Conservation (phyloP, 495 filamentous ascomycete species). For the Aspergillus kassunensis region DNA sequence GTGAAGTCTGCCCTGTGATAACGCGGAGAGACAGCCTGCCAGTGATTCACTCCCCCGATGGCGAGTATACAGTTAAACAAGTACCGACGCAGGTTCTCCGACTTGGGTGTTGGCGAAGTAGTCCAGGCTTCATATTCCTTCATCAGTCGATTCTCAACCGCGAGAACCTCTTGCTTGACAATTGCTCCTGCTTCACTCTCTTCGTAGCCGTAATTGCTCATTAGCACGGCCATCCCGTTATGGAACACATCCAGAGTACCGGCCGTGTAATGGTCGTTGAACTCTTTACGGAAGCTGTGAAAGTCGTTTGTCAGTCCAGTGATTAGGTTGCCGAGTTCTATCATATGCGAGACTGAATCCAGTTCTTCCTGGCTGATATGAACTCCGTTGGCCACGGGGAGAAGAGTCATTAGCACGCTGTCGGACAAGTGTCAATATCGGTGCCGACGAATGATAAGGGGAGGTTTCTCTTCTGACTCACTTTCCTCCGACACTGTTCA, state of each 20-base stretch:
- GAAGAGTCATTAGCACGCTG: not conserved
- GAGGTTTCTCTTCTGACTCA: no score
- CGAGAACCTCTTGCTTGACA: slow-evolving; percentile 2
- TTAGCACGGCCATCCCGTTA: slow-evolving; percentile 2
- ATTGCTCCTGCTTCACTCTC: not conserved
- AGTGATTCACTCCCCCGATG: not conserved
- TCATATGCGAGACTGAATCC: not conserved
- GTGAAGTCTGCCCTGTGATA: not conserved
- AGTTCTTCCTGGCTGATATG: not conserved
- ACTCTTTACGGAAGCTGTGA: slow-evolving; percentile 7
- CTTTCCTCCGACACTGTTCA: not conserved
- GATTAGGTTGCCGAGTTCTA: not conserved
- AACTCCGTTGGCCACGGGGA: not conserved
- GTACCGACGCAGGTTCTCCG: not conserved
- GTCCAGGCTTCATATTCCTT: not conserved
- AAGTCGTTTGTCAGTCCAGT: slow-evolving; percentile 1
- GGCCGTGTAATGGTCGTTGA: not conserved
- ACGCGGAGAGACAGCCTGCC: not conserved
- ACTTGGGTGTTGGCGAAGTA: not conserved
- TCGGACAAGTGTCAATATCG: not conserved
- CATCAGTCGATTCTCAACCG: not conserved
- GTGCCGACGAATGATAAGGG: no score
- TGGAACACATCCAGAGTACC: not conserved
- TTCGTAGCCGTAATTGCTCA: slow-evolving; percentile 7
- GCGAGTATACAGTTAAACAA: not conserved